Conservation (phyloP, 2,329 filamentous ascomycete species). For the Bretziella fagacearum region DNA sequence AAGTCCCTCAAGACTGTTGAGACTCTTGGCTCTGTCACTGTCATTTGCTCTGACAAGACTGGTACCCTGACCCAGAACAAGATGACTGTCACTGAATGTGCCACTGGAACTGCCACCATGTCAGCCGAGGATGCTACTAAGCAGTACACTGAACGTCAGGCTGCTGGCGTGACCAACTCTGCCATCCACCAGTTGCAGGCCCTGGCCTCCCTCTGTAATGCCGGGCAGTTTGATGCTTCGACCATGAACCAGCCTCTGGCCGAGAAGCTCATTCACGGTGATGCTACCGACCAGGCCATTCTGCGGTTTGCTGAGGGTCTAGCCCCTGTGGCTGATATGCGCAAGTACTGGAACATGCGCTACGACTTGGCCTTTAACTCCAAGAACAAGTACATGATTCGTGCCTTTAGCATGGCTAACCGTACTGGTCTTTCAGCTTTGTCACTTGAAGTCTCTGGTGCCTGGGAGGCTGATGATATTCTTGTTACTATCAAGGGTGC, state of each 20-base stretch:
- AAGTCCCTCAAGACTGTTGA: conserved; percentile 92
- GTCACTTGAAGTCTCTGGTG: conserved; percentile 96
- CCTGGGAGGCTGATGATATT: conserved; percentile 85
- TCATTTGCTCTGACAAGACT: conserved; percentile 99
- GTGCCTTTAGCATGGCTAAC: conserved; percentile 61
- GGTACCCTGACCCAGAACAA: conserved; percentile 96
- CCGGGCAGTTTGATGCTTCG: conserved; percentile 45
- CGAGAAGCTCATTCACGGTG: conserved; percentile 68
- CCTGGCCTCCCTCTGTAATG: conserved; percentile 69
- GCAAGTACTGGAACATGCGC: conserved; percentile 38
- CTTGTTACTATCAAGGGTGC: conserved; percentile 71
- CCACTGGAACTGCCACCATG: conserved; percentile 75
- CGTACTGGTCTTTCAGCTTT: conserved; percentile 72
- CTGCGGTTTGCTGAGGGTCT: conserved; percentile 87
- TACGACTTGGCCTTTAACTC: conserved; percentile 58
- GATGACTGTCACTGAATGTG: conserved; percentile 93
- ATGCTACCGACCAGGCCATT: conserved; percentile 87
- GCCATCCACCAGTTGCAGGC: conserved; percentile 65
- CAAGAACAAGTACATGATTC: conserved; percentile 22
- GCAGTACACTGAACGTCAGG: not conserved
- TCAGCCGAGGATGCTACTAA: conserved; percentile 58
- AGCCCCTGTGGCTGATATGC: conserved; percentile 53
- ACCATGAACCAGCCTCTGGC: conserved; percentile 59
- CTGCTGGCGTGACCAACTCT: conserved; percentile 36
- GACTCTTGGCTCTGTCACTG: conserved; percentile 94